Evolutionary conservation across 2,329 filamentous ascomycete genomes (phyloP), one percentile per base, ranked within the genome.

Genomic region (Laburnicola sp.): DNA sequence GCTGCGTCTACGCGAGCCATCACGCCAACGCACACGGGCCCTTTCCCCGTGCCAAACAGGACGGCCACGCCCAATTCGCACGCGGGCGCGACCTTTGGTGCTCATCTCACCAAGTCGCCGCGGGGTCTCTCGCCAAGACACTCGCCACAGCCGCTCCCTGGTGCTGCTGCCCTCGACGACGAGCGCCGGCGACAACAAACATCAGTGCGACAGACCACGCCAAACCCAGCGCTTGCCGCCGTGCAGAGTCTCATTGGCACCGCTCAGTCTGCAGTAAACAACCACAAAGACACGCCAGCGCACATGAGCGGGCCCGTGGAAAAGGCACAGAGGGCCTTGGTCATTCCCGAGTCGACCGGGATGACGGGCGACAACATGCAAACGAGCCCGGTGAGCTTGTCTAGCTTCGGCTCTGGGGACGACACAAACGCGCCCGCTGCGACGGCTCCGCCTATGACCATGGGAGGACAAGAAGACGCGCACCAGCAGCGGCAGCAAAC

Each of bases 321-420:
- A 25, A 74, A 75, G 56, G 74, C 71, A 4, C 75, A 76, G 4
- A 77, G 80, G 60, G 74, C 75, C 41, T 75, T 81, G 51, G 75
- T 76, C 27, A 77, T 82, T 7, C 75, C 78, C 21, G 78, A 81
- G 30, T 62, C 68, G 36, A 57, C 50, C 34, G 63, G 60, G 30
- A 64, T 71, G 46, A 71, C 69, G 11, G 66, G 75, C 46, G 75
- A 78, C 35, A 72, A 68, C 53, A 73, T 78, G 54, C 79, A 84
- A 60, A 76, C 77, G 30, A 82, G 78, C 60, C 76, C 81, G 5
- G 75, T 78, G 36, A 83, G 80, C 63, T 68, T 80, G 46, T 78
- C 78, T 7, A 81, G 80, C 57, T 81, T 82, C 60, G 80, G 76
- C 37, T 78, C 81, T 25, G 65, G 75, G 11, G 81, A 84, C 38